Percentiles rank a stretch among this genome's conserved stretches.
phyloP scores from a whole-genome alignment of 495 filamentous ascomycete genomes.

The Copromyces sp. region DNA sequence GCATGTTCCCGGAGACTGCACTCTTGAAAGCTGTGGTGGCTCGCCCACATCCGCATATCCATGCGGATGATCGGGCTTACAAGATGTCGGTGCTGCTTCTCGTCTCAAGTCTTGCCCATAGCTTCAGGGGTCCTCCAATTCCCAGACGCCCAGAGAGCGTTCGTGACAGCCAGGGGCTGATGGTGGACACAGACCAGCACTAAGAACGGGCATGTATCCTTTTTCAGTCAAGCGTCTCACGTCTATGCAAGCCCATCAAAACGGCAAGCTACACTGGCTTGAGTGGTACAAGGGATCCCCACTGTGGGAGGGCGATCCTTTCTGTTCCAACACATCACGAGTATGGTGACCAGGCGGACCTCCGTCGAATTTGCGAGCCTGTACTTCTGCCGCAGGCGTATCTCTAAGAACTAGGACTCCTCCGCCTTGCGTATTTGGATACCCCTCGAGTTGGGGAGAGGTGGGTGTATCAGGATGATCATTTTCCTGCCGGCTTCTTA shows the following conservation, averaged over 20 bases:
- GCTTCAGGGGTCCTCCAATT: conserved; percentile 18
- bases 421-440: background rate
- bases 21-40: conserved; percentile 24
- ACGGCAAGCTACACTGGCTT: conserved; percentile 12
- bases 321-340: background rate
- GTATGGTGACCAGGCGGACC: background rate
- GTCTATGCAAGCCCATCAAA: conserved; percentile 15
- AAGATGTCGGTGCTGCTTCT: conserved; percentile 28
- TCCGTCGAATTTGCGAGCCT: background rate
- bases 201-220: conserved; percentile 20
- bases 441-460: background rate
- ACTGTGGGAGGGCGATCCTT: background rate
- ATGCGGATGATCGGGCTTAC: conserved; percentile 14
- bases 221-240: conserved; percentile 18
- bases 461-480: background rate
- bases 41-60: conserved; percentile 15
- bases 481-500: background rate
- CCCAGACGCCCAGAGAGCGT: conserved; percentile 22
- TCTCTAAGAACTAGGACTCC: background rate
- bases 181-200: conserved; percentile 16
- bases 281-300: conserved; percentile 7
- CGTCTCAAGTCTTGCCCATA: conserved; percentile 37
- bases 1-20: conserved; percentile 23
- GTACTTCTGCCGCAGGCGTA: background rate
- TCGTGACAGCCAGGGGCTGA: conserved; percentile 13